phyloP scores from a whole-genome alignment of 176 grass and related monocot species.

The Rhynchospora breviuscula region DNA sequence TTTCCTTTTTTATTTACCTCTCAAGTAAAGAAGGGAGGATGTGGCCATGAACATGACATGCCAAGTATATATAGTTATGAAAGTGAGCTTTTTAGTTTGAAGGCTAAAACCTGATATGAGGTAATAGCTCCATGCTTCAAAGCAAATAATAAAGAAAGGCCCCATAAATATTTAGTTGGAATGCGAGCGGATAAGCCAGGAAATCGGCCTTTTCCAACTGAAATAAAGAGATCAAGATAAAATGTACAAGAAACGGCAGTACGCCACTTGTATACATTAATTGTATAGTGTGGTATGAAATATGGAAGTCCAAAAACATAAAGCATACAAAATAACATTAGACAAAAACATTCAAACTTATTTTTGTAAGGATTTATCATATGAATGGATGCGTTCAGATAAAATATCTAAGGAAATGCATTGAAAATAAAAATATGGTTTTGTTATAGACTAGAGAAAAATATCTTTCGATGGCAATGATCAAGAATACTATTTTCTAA shows the following conservation, averaged over 20 bases:
- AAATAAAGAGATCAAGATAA: neutral
- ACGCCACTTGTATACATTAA: neutral
- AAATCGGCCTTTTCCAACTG: neutral
- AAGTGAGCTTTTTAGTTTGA: neutral
- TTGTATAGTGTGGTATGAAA: too few species aligned
- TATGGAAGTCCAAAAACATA: too few species aligned
- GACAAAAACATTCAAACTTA: too few species aligned
- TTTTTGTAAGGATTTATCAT: too few species aligned
- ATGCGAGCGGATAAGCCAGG: conserved; percentile 18
- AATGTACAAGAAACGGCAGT: neutral
- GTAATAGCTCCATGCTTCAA: neutral
- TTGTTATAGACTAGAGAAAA: too few species aligned
- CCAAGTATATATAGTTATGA: conserved; percentile 4
- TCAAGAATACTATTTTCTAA: too few species aligned
- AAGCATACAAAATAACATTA: too few species aligned
- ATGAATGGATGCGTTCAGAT: too few species aligned
- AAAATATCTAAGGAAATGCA: too few species aligned
- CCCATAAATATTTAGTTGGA: conserved; percentile 10
- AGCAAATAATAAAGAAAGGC: conserved; percentile 11
- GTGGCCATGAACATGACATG: neutral
- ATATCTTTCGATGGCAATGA: too few species aligned
- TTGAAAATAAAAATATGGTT: too few species aligned
- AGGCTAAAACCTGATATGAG: neutral
- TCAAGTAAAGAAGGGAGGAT: neutral
- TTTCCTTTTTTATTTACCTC: neutral